Evolutionary conservation across 2,329 filamentous ascomycete species (phyloP), one percentile per base, ranked within the genome.

Genomic region (Neopestalotiopsis sp.): DNA sequence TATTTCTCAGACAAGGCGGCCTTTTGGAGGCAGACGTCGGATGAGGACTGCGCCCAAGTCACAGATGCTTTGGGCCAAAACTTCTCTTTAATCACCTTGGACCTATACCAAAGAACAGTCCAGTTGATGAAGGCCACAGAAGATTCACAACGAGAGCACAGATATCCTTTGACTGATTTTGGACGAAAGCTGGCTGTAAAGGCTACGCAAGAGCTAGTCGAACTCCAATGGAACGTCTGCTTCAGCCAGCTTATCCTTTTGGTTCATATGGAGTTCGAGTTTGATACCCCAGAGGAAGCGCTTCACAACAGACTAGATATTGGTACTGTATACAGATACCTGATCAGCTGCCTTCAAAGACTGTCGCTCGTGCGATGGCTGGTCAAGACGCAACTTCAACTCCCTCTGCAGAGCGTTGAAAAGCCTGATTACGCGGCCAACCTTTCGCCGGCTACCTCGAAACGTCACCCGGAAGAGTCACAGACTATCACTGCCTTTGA

Each of bases 191-290:
- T 94, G 1, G 84, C 94, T 14, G 88, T 97, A 12, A 91, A 90
- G 70, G 91, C 94, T 6, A 90, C 93, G 0, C 92, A 95, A 75
- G 94, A 98, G 76, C 91, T 89, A 13, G 87, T 96, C 6, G 86
- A 92, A 65, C 81, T 93, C 40, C 91, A 92, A 69, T 91, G 90
- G 81, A 89, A 89, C 69, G 84, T 96, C 9, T 89, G 97, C 65
- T 90, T 97, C 71, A 94, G 95, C 75, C 88, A 98, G 69, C 83
- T 98, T 2, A 86, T 96, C 2, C 86, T 99, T 6, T 85, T 97
- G 17, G 87, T 96, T 10, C 94, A 98, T 78, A 92, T 98, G 86
- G 92, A 96, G 78, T 91, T 91, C 52, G 94, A 96, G 76, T 88
- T 93, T 66, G 92, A 95, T 69, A 88, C 90, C 72, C 90, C 91